A percentile compares a stretch with the other conserved stretches of the same genome.
phyloP scores from a whole-genome alignment of 148 eudicot genomes.

The Rhododendron kiyosumense region DNA sequence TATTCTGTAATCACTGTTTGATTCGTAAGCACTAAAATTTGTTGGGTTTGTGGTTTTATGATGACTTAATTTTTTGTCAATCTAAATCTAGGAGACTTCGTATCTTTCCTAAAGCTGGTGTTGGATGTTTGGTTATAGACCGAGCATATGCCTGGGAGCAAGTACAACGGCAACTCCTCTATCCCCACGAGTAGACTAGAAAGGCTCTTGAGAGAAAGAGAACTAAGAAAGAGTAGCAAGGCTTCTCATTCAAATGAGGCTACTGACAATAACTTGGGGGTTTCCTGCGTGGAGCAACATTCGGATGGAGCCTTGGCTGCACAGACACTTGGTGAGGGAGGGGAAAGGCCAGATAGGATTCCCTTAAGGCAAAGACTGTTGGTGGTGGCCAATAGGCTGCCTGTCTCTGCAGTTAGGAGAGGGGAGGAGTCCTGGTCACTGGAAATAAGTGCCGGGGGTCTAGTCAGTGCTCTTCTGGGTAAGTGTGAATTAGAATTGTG shows the following conservation, averaged over 20 bases:
- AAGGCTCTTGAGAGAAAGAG: constrained; percentile 58
- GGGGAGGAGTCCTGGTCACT: constrained; percentile 89
- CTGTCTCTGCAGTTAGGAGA: constrained; percentile 86
- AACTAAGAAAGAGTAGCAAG: constrained; percentile 44
- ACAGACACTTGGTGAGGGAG: constrained; percentile 31
- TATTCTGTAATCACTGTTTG: neutral
- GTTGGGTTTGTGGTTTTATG: neutral
- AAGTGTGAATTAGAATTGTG: constrained; percentile 15
- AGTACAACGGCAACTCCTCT: constrained; percentile 41
- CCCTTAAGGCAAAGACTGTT: constrained; percentile 59
- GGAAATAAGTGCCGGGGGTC: constrained; percentile 88
- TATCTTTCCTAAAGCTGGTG: constrained; percentile 16
- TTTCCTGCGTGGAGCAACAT: constrained; percentile 48
- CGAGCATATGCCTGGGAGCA: constrained; percentile 72
- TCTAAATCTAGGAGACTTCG: constrained; percentile 25
- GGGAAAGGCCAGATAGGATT: constrained; percentile 43
- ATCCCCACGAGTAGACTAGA: constrained; percentile 44
- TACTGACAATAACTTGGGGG: constrained; percentile 28
- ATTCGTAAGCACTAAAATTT: neutral
- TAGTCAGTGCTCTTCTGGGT: constrained; percentile 89
- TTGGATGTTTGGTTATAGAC: constrained; percentile 27
- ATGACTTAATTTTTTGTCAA: constrained; percentile 8
- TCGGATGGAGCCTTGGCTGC: constrained; percentile 51
- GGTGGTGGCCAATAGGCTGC: constrained; percentile 89
- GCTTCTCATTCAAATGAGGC: constrained; percentile 30